Conservation (phyloP, 2,329 filamentous ascomycete genomes). For the Calonectria pseudoturangicola region DNA sequence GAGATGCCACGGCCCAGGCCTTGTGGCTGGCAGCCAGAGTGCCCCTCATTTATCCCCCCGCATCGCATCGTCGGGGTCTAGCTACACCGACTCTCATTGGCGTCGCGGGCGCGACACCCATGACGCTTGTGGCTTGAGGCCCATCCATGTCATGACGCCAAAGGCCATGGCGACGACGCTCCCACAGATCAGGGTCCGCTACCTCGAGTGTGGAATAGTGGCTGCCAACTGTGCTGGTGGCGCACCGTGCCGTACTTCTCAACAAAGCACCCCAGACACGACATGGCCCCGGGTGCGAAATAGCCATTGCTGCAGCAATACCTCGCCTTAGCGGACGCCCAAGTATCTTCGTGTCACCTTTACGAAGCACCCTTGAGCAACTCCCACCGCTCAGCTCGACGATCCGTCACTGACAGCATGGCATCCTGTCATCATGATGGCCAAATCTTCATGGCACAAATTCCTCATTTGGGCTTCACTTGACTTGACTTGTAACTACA, state of each 20-base stretch:
- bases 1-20: conserved; percentile 29
- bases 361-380: neutral
- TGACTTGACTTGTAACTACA: neutral
- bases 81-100: conserved; percentile 43
- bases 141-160: conserved; percentile 31
- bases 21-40: conserved; percentile 39
- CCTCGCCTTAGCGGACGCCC: conserved; percentile 34
- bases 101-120: conserved; percentile 10
- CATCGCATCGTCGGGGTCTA: conserved; percentile 51
- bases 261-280: conserved; percentile 46
- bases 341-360: conserved; percentile 37
- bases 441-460: neutral
- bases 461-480: neutral
- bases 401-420: neutral
- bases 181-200: conserved; percentile 25
- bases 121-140: conserved; percentile 30
- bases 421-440: neutral
- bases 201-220: conserved; percentile 14
- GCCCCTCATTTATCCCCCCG: conserved; percentile 51
- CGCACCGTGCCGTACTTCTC: conserved; percentile 40
- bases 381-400: conserved; percentile 17
- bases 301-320: conserved; percentile 30
- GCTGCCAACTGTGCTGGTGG: conserved; percentile 29
- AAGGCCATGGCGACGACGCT: conserved; percentile 34
- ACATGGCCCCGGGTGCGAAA: neutral